Evolutionary conservation across 192 early-diverging fungal species (phyloP).

Genomic region (Endogone sp.): DNA sequence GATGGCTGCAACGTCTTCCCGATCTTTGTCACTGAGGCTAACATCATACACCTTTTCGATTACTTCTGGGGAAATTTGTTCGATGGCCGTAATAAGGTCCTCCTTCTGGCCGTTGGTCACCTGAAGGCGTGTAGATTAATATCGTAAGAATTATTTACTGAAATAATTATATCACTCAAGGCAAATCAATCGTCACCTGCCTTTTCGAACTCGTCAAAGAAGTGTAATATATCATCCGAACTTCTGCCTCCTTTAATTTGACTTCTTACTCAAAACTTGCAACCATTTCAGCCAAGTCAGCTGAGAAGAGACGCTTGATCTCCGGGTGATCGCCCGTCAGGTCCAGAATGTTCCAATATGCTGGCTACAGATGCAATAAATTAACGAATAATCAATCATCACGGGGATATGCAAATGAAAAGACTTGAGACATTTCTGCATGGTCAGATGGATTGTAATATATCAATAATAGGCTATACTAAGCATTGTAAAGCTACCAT

Average conservation of each 20-base stretch:
- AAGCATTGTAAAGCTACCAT: too few species aligned
- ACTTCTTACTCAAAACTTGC: constrained; percentile 18
- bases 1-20: constrained; percentile 7
- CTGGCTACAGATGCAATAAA: constrained; percentile 9
- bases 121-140: not conserved
- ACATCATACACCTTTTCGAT: constrained; percentile 12
- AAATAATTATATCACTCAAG: not conserved
- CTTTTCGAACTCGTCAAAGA: constrained; percentile 23
- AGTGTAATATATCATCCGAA: constrained; percentile 9
- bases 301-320: constrained; percentile 20
- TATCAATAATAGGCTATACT: too few species aligned
- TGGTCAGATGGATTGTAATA: too few species aligned
- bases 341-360: constrained; percentile 24
- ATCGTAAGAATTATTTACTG: not conserved
- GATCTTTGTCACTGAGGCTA: constrained; percentile 13
- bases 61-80: constrained; percentile 11
- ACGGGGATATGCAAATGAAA: not conserved
- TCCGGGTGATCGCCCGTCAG: constrained; percentile 7
- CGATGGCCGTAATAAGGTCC: constrained; percentile 16
- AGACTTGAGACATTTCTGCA: not conserved
- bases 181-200: constrained; percentile 14
- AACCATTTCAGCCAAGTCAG: constrained; percentile 14
- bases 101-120: not conserved
- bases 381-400: too few species aligned
- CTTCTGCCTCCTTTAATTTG: constrained; percentile 15